A percentile compares a stretch with the other conserved stretches of the same genome.
Evolutionary conservation across 768 basidiomycete genomes (phyloP).

Genomic region (Xerocomellus dryophilus): DNA sequence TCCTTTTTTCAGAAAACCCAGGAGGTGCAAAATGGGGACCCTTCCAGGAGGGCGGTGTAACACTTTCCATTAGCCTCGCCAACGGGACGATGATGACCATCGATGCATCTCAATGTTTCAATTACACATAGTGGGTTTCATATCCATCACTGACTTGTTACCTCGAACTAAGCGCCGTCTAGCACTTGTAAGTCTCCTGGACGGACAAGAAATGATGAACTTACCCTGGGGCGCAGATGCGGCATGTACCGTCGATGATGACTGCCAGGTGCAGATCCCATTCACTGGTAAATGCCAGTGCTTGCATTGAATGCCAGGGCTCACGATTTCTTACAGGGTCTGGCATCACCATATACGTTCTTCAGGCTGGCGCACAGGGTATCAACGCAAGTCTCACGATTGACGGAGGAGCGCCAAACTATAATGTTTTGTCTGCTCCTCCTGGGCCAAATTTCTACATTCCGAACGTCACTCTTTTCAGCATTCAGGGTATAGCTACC

Average conservation of each 20-base stretch:
- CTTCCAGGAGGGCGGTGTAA: slow-evolving; percentile 9
- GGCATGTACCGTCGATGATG: slow-evolving; percentile 6
- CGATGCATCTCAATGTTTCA: slow-evolving; percentile 15
- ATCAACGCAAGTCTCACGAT: slow-evolving; percentile 16
- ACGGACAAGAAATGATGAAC: background rate
- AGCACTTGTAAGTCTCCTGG: slow-evolving; percentile 8
- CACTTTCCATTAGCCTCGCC: slow-evolving; percentile 5
- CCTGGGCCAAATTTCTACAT: slow-evolving; percentile 10
- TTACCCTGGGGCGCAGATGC: slow-evolving; percentile 7
- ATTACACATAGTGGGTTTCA: slow-evolving; percentile 14
- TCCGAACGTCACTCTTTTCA: slow-evolving; percentile 15
- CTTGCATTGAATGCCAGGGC: background rate
- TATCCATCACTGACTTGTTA: background rate
- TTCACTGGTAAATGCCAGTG: slow-evolving; percentile 6
- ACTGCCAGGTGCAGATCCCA: slow-evolving; percentile 16
- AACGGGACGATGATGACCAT: slow-evolving; percentile 13
- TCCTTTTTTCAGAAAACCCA: slow-evolving; percentile 10
- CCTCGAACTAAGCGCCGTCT: background rate
- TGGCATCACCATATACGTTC: slow-evolving; percentile 18
- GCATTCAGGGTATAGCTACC: slow-evolving; percentile 9
- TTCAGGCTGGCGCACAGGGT: slow-evolving; percentile 17
- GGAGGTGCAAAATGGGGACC: slow-evolving; percentile 11
- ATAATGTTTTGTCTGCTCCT: slow-evolving; percentile 10
- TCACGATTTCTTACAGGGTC: slow-evolving; percentile 12
- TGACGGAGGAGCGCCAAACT: slow-evolving; percentile 5